Percentiles rank a stretch among this genome's conserved stretches.
Evolutionary conservation across 2,329 filamentous ascomycete genomes (phyloP).

Genomic region (Alternaria tenuissima): DNA sequence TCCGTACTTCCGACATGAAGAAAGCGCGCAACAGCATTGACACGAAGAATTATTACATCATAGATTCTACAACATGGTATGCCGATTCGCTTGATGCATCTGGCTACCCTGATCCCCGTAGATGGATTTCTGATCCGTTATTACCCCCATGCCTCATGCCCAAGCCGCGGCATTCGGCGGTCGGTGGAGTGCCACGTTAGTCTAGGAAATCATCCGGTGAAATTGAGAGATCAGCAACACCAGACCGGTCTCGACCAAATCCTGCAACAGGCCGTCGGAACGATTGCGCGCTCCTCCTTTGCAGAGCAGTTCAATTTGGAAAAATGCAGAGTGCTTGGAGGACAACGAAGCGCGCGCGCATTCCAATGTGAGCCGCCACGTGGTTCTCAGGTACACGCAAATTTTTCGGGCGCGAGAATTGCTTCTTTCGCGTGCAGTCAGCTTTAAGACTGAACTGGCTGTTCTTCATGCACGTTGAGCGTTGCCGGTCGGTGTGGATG

Average conservation of each 20-base stretch:
- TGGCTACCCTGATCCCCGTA: neutral
- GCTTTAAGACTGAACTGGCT: conserved; percentile 32
- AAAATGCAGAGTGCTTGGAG: conserved; percentile 14
- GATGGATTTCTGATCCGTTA: neutral
- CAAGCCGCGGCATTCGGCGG: conserved; percentile 6
- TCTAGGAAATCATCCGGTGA: conserved; percentile 13
- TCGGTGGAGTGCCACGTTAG: conserved; percentile 15
- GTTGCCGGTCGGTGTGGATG: conserved; percentile 24
- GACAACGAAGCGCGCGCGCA: neutral
- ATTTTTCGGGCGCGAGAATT: conserved; percentile 6
- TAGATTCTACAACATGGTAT: neutral
- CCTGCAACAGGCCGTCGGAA: conserved; percentile 9
- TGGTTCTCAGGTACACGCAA: conserved; percentile 3
- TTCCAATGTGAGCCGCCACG: conserved; percentile 6
- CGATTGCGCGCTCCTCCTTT: conserved; percentile 10
- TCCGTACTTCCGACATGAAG: conserved; percentile 1
- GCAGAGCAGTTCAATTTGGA: conserved; percentile 9
- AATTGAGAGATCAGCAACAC: conserved; percentile 16
- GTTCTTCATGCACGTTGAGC: conserved; percentile 36
- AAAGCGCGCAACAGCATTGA: conserved; percentile 1
- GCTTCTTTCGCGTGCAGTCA: neutral
- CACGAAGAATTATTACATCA: neutral
- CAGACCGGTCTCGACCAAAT: conserved; percentile 12
- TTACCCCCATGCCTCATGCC: neutral
- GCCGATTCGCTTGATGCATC: neutral